A percentile compares a stretch with the other conserved stretches of the same genome.
phyloP scores from a whole-genome alignment of 106 monocot species.

The Amphibolis antarctica region DNA sequence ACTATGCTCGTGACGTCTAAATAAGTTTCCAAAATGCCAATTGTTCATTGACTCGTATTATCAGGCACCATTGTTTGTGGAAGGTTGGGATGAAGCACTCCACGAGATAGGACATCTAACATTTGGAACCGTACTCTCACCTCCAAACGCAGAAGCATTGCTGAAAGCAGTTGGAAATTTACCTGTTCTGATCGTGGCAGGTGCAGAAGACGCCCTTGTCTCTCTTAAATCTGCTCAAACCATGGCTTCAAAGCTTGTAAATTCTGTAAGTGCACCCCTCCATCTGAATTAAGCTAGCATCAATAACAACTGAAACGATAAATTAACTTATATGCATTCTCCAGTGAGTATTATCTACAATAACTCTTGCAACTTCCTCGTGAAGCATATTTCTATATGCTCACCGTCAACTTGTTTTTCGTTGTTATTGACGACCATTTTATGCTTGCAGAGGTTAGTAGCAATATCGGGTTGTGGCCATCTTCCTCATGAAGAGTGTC shows the following conservation, averaged over 20 bases:
- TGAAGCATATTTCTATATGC: background rate
- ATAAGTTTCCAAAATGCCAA: too few species aligned
- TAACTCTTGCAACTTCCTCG: background rate
- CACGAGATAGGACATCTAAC: constrained; percentile 86
- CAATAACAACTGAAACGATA: background rate
- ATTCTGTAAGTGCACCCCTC: constrained; percentile 54
- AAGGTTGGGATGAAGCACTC: constrained; percentile 95
- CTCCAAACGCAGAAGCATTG: constrained; percentile 44
- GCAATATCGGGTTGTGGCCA: constrained; percentile 88
- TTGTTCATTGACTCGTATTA: background rate
- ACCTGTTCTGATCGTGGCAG: constrained; percentile 62
- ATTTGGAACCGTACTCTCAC: constrained; percentile 63
- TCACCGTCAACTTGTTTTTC: background rate
- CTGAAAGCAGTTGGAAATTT: constrained; percentile 54
- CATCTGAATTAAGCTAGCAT: background rate
- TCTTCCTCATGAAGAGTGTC: constrained; percentile 93
- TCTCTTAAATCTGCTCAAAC: constrained; percentile 61
- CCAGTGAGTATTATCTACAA: background rate
- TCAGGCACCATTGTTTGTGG: constrained; percentile 68
- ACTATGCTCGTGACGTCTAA: too few species aligned
- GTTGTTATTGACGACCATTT: background rate
- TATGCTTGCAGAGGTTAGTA: constrained; percentile 62
- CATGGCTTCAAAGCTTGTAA: constrained; percentile 67
- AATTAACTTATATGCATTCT: background rate
- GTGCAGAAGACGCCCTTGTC: constrained; percentile 79